A percentile compares a stretch with the other conserved stretches of the same genome.
phyloP scores from a whole-genome alignment of 179 eudicot species.

The Beta macrorhiza region DNA sequence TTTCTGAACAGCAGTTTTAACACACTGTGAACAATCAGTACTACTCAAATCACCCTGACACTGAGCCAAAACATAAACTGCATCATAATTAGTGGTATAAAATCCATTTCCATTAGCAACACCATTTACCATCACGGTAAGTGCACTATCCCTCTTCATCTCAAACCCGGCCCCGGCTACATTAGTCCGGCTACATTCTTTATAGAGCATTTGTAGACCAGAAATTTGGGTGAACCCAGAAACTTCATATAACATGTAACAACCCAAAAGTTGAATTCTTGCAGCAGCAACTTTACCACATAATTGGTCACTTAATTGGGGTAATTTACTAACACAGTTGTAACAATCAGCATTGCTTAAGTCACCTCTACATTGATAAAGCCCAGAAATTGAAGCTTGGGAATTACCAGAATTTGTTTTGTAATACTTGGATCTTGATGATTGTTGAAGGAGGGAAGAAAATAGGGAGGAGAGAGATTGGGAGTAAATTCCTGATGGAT shows the following conservation, averaged over 20 bases:
- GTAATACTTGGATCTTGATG: constrained; percentile 72
- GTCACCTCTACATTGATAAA: constrained; percentile 89
- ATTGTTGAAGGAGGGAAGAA: constrained; percentile 58
- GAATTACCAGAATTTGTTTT: constrained; percentile 57
- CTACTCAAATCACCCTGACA: constrained; percentile 81
- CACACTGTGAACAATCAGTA: constrained; percentile 72
- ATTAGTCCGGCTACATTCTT: constrained; percentile 54
- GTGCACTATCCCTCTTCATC: constrained; percentile 68
- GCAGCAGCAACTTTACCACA: constrained; percentile 74
- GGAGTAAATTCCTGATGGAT: constrained; percentile 71
- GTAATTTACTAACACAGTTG: constrained; percentile 64
- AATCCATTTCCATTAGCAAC: constrained; percentile 51
- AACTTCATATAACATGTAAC: constrained; percentile 72
- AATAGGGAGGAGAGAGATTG: constrained; percentile 68
- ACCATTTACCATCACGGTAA: constrained; percentile 58
- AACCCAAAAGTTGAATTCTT: constrained; percentile 74
- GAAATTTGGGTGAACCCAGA: constrained; percentile 77
- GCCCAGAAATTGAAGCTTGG: constrained; percentile 57
- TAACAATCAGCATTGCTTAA: constrained; percentile 61
- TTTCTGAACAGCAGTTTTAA: constrained; percentile 69
- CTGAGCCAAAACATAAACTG: constrained; percentile 71
- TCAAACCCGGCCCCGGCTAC: constrained; percentile 64
- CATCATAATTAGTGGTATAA: constrained; percentile 55
- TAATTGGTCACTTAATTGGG: constrained; percentile 58
- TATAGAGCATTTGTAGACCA: constrained; percentile 67